Evolutionary conservation across 2,329 filamentous ascomycete species (phyloP).

Genomic region (Bimuria novae-zelandiae): DNA sequence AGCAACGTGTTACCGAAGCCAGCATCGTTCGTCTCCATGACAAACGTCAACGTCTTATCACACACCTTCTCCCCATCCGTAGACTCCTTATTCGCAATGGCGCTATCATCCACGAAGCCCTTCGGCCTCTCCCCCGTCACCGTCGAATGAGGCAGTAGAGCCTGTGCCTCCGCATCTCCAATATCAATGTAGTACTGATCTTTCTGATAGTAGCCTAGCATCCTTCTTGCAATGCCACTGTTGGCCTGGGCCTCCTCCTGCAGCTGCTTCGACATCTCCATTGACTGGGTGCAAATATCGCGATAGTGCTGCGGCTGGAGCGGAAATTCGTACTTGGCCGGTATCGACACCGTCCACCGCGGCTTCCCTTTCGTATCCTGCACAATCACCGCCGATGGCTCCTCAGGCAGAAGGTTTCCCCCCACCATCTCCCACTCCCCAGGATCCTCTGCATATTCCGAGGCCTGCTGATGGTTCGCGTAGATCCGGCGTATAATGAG

Average conservation of each 20-base stretch:
- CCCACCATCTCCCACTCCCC: constrained; percentile 69
- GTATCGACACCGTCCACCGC: constrained; percentile 83
- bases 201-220: constrained; percentile 61
- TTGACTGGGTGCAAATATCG: constrained; percentile 70
- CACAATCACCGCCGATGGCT: constrained; percentile 73
- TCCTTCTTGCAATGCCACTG: constrained; percentile 34
- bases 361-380: constrained; percentile 66
- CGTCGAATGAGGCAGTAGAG: constrained; percentile 59
- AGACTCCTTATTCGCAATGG: constrained; percentile 34
- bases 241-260: constrained; percentile 37
- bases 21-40: constrained; percentile 74
- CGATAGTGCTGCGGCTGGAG: constrained; percentile 68
- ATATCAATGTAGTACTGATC: constrained; percentile 78
- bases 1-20: constrained; percentile 78
- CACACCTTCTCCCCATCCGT: constrained; percentile 60
- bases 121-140: constrained; percentile 44
- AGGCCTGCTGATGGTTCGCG: constrained; percentile 19
- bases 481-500: constrained; percentile 47
- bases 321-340: constrained; percentile 68
- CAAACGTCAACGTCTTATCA: constrained; percentile 73
- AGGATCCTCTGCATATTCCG: constrained; percentile 25
- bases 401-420: constrained; percentile 68
- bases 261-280: constrained; percentile 63
- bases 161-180: constrained; percentile 68
- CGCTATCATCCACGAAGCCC: constrained; percentile 44